A percentile compares a stretch with the other conserved stretches of the same genome.
These are phyloP conservation scores for Annulohypoxylon moriforme DNA, from an alignment of 495 filamentous ascomycete species.

Conservation along the genomic window DNA sequence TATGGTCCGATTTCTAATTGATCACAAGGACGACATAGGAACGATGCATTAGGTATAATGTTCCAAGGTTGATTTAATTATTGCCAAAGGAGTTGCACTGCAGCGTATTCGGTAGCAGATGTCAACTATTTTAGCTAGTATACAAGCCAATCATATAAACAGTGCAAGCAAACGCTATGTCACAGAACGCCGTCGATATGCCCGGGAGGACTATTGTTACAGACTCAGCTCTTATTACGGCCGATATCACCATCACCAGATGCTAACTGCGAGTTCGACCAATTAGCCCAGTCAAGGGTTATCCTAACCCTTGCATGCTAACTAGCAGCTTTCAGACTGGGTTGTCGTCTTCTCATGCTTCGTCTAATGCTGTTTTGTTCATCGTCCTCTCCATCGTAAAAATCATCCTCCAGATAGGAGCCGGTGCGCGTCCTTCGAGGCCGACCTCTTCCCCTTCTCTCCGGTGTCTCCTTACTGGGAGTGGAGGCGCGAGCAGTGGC, in stretches of 20 bases:
- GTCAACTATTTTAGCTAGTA: conserved; percentile 11
- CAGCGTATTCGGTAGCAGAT: conserved; percentile 14
- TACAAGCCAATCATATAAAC: conserved; percentile 21
- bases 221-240: not conserved
- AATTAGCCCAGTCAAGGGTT: not conserved
- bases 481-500: not conserved
- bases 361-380: conserved; percentile 25
- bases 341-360: conserved; percentile 34
- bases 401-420: conserved; percentile 1
- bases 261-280: not conserved
- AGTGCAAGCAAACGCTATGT: conserved; percentile 30
- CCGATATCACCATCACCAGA: not conserved
- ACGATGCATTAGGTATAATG: not conserved
- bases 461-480: conserved; percentile 17
- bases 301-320: conserved; percentile 15
- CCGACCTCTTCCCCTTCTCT: conserved; percentile 32
- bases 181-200: conserved; percentile 33
- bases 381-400: conserved; percentile 7
- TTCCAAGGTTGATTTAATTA: not conserved
- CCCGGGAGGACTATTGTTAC: conserved; percentile 22
- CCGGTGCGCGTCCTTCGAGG: conserved; percentile 13
- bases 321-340: conserved; percentile 24
- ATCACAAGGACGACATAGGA: too few species aligned
- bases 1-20: too few species aligned
- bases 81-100: not conserved